Base-by-base conservation (phyloP, 352 stramenopile genomes). In the Pythium apleroticum region DNA sequence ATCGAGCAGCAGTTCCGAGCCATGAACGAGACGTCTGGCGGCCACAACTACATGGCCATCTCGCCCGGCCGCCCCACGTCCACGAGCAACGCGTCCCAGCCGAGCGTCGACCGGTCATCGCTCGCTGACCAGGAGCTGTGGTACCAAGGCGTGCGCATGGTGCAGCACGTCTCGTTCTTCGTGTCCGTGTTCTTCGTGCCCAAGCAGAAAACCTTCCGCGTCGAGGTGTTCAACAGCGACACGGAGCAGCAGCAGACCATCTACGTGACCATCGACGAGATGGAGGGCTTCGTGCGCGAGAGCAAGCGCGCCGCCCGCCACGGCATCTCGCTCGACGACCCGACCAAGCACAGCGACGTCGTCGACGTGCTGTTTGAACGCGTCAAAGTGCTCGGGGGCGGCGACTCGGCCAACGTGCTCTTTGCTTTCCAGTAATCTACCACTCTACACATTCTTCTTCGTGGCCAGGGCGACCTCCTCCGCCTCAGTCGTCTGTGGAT, bases 211-310 rank as follows among this genome's bases (percentile, higher is more conserved):
- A 71, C 88, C 48, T 88, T 90, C 63, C 78, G 82, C 19, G 79
- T 93, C 28, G 83, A 93, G 48, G 65, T 90, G 7, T 90, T 93
- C 58, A 91, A 91, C 61, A 91, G 76, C 63, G 82, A 93, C 57
- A 90, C 78, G 17, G 85, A 93, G 46, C 74, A 86, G 52, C 78
- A 85, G 64, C 84, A 93, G 48, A 91, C 85, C 0, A 82, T 91
- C 33, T 87, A 93, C 43, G 81, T 93, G 20, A 77, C 80, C 4
- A 75, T 73, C 49, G 71, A 69, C 27, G 81, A 91, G 56, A 78
- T 93, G 70, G 60, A 81, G 63, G 5, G 62, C 56, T 90, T 86
- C 50, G 49, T 91, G n/a, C 57, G 59, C 20, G 75, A 86, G 57
- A 88, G 75, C 64, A 74, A 70, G 35, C 78, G 76, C 24, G 75